A percentile compares a stretch with the other conserved stretches of the same genome.
Conservation (phyloP, 129 eudicot genomes). For the Saposhnikovia divaricata region DNA sequence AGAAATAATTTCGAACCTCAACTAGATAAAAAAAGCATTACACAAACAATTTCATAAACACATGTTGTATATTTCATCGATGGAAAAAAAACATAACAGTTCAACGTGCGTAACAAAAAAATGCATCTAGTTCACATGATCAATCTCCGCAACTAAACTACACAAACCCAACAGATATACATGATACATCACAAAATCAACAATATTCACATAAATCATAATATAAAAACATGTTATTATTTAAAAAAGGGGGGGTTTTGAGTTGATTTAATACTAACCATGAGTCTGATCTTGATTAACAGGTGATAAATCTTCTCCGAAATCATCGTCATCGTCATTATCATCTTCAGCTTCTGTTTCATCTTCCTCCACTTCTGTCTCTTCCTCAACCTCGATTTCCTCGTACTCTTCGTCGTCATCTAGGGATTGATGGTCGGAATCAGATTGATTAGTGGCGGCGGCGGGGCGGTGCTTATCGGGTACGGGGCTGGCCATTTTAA, state of each 20-base stretch:
- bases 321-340: constrained; percentile 19
- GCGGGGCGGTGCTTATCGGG: constrained; percentile 9
- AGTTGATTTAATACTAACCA: constrained; percentile 6
- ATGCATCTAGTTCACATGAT: background rate
- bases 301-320: constrained; percentile 28
- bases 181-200: background rate
- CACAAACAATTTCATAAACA: background rate
- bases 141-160: no score
- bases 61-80: no score
- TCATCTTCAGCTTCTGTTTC: constrained; percentile 33
- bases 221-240: background rate
- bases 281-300: constrained; percentile 19
- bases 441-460: constrained; percentile 20
- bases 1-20: no score
- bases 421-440: constrained; percentile 12
- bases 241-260: background rate
- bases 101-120: background rate
- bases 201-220: background rate
- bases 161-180: background rate
- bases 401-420: constrained; percentile 36
- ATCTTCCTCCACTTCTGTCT: constrained; percentile 40
- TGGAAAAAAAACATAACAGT: background rate
- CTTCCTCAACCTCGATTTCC: constrained; percentile 44
- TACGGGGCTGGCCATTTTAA: constrained; percentile 27
- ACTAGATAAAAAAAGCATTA: no score